Conservation (phyloP, 1,139 yeast species). For the Candida sojae region DNA sequence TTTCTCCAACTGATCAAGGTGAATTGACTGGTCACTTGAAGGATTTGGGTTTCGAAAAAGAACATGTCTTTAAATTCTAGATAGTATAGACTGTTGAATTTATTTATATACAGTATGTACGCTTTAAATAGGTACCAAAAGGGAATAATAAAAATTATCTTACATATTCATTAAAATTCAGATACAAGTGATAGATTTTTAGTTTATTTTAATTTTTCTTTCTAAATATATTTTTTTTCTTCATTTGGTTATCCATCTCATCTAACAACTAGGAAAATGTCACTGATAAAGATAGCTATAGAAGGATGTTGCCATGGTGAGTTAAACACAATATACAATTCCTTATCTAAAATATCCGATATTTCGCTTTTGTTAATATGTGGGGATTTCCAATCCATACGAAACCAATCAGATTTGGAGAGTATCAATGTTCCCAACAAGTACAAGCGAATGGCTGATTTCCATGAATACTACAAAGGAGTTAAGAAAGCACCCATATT, state of each 20-base stretch:
- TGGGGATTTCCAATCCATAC: constrained; percentile 82
- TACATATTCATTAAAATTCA: too few relatives aligned
- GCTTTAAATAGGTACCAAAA: not conserved
- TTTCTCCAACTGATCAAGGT: constrained; percentile 91
- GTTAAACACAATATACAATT: constrained; percentile 58
- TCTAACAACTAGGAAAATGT: not conserved
- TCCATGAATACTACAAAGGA: constrained; percentile 71
- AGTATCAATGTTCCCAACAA: constrained; percentile 66
- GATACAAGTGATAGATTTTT: too few relatives aligned
- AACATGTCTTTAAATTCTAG: constrained; percentile 87
- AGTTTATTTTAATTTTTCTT: too few relatives aligned
- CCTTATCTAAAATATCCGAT: constrained; percentile 17
- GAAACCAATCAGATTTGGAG: constrained; percentile 62
- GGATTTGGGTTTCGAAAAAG: constrained; percentile 86
- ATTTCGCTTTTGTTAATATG: constrained; percentile 76
- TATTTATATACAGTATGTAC: not conserved
- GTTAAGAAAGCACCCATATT: constrained; percentile 63
- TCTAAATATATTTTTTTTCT: not conserved
- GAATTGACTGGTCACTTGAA: constrained; percentile 84
- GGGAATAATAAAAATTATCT: not conserved
- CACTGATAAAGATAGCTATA: constrained; percentile 50
- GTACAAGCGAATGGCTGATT: constrained; percentile 70
- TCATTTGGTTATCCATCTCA: not conserved
- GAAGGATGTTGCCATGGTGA: constrained; percentile 97
- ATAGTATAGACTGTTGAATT: constrained; percentile 1